These are phyloP conservation scores for Kurtzmaniella quercitrusa DNA, from an alignment of 1,139 yeast genomes.

Conservation along the genomic window DNA sequence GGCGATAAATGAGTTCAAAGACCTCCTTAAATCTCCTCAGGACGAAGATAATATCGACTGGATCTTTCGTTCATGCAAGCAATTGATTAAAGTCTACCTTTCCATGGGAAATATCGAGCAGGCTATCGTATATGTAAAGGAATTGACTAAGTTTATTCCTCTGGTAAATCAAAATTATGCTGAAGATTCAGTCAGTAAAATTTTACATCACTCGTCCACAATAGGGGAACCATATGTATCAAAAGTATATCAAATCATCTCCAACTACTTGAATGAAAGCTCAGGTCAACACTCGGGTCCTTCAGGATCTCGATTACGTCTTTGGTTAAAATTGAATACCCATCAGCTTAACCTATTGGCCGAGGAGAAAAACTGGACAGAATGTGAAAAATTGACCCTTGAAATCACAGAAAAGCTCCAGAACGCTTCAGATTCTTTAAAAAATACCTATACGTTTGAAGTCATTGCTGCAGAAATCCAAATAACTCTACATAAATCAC, in stretches of 20 bases:
- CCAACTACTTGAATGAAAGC: conserved; percentile 16
- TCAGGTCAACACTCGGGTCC: conserved; percentile 1
- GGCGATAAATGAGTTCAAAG: conserved; percentile 43
- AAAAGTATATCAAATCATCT: conserved; percentile 25
- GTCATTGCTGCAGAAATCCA: conserved; percentile 65
- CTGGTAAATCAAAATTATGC: conserved; percentile 43
- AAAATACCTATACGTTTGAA: conserved; percentile 50
- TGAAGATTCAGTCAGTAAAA: conserved; percentile 58
- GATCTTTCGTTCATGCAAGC: conserved; percentile 63
- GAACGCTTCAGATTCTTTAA: conserved; percentile 38
- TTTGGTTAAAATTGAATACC: conserved; percentile 54
- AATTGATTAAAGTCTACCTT: conserved; percentile 54
- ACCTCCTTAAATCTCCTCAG: conserved; percentile 20
- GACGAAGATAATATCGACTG: conserved; percentile 25
- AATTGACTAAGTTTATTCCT: conserved; percentile 21
- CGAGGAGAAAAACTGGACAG: conserved; percentile 29
- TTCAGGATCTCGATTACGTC: conserved; percentile 40
- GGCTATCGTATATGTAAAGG: conserved; percentile 26
- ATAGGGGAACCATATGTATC: conserved; percentile 26
- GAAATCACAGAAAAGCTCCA: conserved; percentile 37
- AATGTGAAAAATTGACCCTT: conserved; percentile 38
- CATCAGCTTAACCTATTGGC: conserved; percentile 47
- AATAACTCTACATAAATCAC: conserved; percentile 28
- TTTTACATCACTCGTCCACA: conserved; percentile 43
- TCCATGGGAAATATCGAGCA: conserved; percentile 21